Evolutionary conservation across 2,329 filamentous ascomycete genomes (phyloP).

Genomic region (Clarireedia monteithiana): DNA sequence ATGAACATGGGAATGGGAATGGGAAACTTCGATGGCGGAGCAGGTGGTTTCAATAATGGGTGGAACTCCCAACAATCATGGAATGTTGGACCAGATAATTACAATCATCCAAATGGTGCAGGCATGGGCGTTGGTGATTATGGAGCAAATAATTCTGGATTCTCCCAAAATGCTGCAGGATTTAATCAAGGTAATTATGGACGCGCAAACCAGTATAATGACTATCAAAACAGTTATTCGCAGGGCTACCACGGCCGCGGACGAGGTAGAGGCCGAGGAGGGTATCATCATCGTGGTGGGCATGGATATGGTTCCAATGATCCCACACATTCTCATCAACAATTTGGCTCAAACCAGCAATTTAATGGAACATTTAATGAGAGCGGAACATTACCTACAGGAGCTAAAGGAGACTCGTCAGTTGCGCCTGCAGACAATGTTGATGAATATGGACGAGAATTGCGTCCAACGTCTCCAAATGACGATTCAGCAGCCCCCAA

Average conservation of each 20-base stretch:
- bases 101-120: constrained; percentile 74
- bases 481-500: neutral
- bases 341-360: constrained; percentile 22
- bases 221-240: constrained; percentile 58
- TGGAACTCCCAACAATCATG: constrained; percentile 77
- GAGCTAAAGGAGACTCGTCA: constrained; percentile 24
- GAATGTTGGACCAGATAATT: constrained; percentile 82
- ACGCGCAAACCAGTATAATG: constrained; percentile 61
- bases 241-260: constrained; percentile 38
- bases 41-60: constrained; percentile 62
- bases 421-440: constrained; percentile 20
- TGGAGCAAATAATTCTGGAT: constrained; percentile 71
- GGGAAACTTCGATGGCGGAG: constrained; percentile 59
- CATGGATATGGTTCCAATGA: constrained; percentile 27
- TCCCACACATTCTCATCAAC: constrained; percentile 23
- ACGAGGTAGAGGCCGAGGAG: constrained; percentile 30
- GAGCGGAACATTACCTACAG: constrained; percentile 22
- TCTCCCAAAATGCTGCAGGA: constrained; percentile 51
- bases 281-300: constrained; percentile 23
- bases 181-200: constrained; percentile 81
- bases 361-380: constrained; percentile 25
- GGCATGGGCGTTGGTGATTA: constrained; percentile 75
- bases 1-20: constrained; percentile 68
- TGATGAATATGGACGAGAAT: constrained; percentile 32
- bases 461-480: constrained; percentile 22